phyloP scores from a whole-genome alignment of 768 basidiomycete species.

The Serendipita sp. region DNA sequence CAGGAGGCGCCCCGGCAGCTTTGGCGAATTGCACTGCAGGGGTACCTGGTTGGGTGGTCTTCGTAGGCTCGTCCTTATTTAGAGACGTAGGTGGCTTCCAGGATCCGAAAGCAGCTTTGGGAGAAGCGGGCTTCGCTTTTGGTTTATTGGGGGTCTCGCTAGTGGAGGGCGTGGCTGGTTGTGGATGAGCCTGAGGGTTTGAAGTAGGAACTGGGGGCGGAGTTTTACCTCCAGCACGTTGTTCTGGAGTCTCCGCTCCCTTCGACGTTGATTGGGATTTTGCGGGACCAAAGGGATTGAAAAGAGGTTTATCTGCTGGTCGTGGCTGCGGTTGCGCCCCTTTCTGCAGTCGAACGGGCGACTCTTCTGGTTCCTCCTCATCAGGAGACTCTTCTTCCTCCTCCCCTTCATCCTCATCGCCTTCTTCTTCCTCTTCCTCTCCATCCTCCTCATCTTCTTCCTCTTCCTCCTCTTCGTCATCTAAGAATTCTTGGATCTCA shows the following conservation, averaged over 20 bases:
- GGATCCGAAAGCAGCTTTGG: constrained; percentile 25
- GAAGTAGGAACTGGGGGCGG: constrained; percentile 32
- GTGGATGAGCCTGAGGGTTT: constrained; percentile 11
- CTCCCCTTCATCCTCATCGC: constrained; percentile 17
- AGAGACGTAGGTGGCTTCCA: constrained; percentile 17
- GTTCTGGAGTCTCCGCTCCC: constrained; percentile 46
- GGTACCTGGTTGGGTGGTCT: constrained; percentile 32
- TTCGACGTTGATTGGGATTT: constrained; percentile 14
- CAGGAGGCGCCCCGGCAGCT: background rate
- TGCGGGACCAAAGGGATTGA: background rate
- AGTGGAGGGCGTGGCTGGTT: background rate
- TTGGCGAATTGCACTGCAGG: constrained; percentile 26
- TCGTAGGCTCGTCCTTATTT: too few species aligned
- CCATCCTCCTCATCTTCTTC: constrained; percentile 10
- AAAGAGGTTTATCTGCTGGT: constrained; percentile 7
- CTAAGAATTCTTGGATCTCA: constrained; percentile 17
- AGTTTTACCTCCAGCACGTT: constrained; percentile 50
- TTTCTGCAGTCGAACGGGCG: constrained; percentile 26
- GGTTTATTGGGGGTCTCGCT: constrained; percentile 12
- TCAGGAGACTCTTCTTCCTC: constrained; percentile 11
- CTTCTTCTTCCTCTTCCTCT: constrained; percentile 13
- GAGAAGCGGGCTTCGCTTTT: constrained; percentile 27
- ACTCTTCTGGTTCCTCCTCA: constrained; percentile 19
- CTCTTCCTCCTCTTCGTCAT: constrained; percentile 13
- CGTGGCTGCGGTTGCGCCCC: constrained; percentile 18